Conservation (phyloP, 2,329 filamentous ascomycete genomes). For the Thyridium curvatum region DNA sequence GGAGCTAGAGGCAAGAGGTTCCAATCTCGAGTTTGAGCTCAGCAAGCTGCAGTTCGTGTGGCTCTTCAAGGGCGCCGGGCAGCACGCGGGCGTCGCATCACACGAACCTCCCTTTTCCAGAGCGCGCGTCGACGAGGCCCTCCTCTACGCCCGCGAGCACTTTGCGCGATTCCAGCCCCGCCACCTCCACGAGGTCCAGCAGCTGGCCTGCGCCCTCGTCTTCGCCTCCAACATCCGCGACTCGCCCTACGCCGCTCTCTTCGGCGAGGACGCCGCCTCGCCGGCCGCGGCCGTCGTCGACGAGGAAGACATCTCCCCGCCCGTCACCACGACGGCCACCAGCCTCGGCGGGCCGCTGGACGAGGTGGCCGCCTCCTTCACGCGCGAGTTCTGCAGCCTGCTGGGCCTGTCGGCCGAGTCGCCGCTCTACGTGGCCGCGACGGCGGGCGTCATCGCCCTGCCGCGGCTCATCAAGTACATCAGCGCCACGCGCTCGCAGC, state of each 20-base stretch:
- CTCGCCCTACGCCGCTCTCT: conserved; percentile 76
- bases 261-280: conserved; percentile 47
- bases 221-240: conserved; percentile 67
- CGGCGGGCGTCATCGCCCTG: conserved; percentile 85
- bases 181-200: conserved; percentile 73
- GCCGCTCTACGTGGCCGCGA: conserved; percentile 86
- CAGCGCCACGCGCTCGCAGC: conserved; percentile 78
- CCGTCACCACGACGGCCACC: conserved; percentile 50
- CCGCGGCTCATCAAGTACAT: conserved; percentile 86
- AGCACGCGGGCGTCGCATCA: not conserved
- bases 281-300: conserved; percentile 34
- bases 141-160: conserved; percentile 68
- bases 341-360: conserved; percentile 56
- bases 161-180: conserved; percentile 70
- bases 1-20: conserved; percentile 72
- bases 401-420: conserved; percentile 86
- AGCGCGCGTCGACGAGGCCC: conserved; percentile 35
- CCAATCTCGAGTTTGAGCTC: conserved; percentile 92
- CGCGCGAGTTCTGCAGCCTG: conserved; percentile 87
- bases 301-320: conserved; percentile 69
- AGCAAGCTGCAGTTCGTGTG: conserved; percentile 85
- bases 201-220: conserved; percentile 74
- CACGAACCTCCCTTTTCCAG: not conserved
- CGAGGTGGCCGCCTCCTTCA: conserved; percentile 82
- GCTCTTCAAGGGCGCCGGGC: conserved; percentile 64